A percentile compares a stretch with the other conserved stretches of the same genome.
phyloP scores from a whole-genome alignment of 805 yeast genomes.

The Soucietia sequanensis region DNA sequence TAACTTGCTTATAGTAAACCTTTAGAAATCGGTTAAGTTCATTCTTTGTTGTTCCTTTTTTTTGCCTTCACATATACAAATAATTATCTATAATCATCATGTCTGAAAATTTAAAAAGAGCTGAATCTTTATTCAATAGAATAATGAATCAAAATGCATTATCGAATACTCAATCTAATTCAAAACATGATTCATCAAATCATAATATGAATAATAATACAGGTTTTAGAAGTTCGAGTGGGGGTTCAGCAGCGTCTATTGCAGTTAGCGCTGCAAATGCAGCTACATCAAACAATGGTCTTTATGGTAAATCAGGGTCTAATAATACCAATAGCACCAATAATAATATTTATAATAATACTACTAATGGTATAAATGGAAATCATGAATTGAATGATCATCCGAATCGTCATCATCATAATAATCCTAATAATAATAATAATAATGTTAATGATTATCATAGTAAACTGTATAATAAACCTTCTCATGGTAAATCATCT shows the following conservation, averaged over 20 bases:
- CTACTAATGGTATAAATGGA: too few relatives aligned
- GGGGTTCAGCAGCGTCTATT: background rate
- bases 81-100: too few relatives aligned
- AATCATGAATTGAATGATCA: too few relatives aligned
- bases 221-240: background rate
- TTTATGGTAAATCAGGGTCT: background rate
- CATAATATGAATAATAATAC: background rate
- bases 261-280: background rate
- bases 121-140: slow-evolving; percentile 45
- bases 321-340: too few relatives aligned
- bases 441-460: slow-evolving; percentile 2
- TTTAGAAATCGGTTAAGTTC: too few relatives aligned
- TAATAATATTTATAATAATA: too few relatives aligned
- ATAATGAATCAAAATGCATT: slow-evolving; percentile 39
- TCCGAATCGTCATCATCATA: too few relatives aligned
- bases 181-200: background rate
- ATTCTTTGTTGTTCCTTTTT: too few relatives aligned
- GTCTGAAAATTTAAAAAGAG: slow-evolving; percentile 47
- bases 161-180: background rate
- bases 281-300: background rate
- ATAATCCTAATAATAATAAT: background rate
- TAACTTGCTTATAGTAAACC: too few relatives aligned
- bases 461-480: slow-evolving; percentile 8
- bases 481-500: background rate
- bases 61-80: too few relatives aligned